Base-by-base conservation (phyloP, 768 basidiomycete genomes). In the Tylopilus sp. region DNA sequence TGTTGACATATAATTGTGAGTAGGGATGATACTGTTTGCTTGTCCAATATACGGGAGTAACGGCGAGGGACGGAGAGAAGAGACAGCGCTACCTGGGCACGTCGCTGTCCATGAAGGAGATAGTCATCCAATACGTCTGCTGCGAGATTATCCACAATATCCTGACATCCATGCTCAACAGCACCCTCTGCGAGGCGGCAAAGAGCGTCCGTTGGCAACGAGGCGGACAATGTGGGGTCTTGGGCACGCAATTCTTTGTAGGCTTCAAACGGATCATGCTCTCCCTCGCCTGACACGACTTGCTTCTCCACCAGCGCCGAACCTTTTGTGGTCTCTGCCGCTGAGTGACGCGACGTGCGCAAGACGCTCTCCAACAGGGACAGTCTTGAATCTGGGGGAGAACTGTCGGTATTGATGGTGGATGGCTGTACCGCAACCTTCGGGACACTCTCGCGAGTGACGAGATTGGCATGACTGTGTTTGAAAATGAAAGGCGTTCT, bases 121-220 rank as follows among this genome's bases (percentile, higher is more conserved):
- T 51, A 54, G 20, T 54, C 53, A 48, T 62, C 71, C 71, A 74
- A 44, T 64, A 74, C 54, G 71, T 72, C 71, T 73, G 70, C 64
- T 48, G 71, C 42, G 60, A 72, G 67, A 72, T 59, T 40, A 73
- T 66, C 71, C 72, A 72, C 53, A 42, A 72, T 65, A 44, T 49
- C 50, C 56, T 65, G 43, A 40, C 59, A 65, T 71, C 67, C 60
- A 59, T 61, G 48, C 46, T 58, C 56, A 53, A 54, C 56, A 52
- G 71, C 73, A 40, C 55, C 58, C 40, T 63, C 54, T 26, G 68
- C 69, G 59, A 73, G 51, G 36, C 50, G 45, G 43, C 52, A 59
- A 50, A 64, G 70, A 57, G 63, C 62, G 31, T 55, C 61, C 10
- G 57, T 55, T 43, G 70, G 65, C 23, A 70, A 39, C 39, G 53